Base-by-base conservation (phyloP, 1,139 yeast genomes). In the Hemisphaericaspora xylanilytica region DNA sequence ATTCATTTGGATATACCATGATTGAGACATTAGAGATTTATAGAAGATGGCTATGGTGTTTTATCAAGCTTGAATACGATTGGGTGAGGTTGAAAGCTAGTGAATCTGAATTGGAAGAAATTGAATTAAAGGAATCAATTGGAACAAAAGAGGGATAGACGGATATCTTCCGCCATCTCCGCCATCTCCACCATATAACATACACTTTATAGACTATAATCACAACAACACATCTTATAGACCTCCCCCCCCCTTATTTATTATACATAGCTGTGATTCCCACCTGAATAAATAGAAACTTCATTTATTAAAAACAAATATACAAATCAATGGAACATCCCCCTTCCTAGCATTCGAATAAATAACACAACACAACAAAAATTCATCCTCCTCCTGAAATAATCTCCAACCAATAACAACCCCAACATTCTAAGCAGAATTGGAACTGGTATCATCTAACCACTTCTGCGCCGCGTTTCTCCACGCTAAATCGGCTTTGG, bases 1-100 rank as follows among this genome's bases (percentile, higher is more conserved):
- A 70, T 48, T 75, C 80, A 18, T 61, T 72, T 17, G 94, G 92
- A 1, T 70, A 76, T 49, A 80, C 83, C 43, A 55, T 73, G 6
- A 60, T 87, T 37, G 95, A 90, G 52, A 52, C 78, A 8, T 61
- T 89, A 39, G 98, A 92, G 58, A 70, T 92, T 9, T 50, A 81
- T 9, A 73, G 98, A 61, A 73, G 98, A 51, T 87, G 92, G 80
- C 63, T 88, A 42, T 92, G 98, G 98, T 78, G 90, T 37, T 78
- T 87, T 50, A 67, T 90, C 54, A 83, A 94, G 56, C 65, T 89
- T 24, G 97, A 90, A 52, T 76, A 85, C 28, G 97, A 90, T 58
- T 82, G 72, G 61, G 56, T 71, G 43, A 76, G 75, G 53, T 47
- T 64, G 24, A 55, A 50, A 32, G 36, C 37, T 13, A 33, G 33